Percentiles rank a stretch among this genome's conserved stretches.
phyloP scores from a whole-genome alignment of 1,284 basidiomycete genomes.

The Anthracocystis walkeri region DNA sequence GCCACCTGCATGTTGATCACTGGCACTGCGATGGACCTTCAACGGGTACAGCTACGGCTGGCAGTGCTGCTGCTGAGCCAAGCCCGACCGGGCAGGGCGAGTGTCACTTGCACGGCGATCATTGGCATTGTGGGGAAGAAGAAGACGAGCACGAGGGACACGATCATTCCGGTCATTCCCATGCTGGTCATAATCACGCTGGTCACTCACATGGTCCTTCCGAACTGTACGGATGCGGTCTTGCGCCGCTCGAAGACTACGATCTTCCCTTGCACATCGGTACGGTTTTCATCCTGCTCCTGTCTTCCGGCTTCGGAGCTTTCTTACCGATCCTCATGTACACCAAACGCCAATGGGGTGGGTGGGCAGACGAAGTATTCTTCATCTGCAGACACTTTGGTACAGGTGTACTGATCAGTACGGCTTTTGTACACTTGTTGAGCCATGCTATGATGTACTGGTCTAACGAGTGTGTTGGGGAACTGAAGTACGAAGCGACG shows the following conservation, averaged over 20 bases:
- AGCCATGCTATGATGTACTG: conserved; percentile 70
- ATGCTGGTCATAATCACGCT: conserved; percentile 37
- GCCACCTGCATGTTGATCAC: conserved; percentile 29
- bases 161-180: conserved; percentile 27
- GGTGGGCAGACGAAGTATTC: conserved; percentile 32
- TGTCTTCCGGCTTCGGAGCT: conserved; percentile 69
- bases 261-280: conserved; percentile 71
- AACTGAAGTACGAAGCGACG: conserved; percentile 70
- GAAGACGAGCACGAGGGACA: conserved; percentile 7
- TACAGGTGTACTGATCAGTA: conserved; percentile 71
- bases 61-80: conserved; percentile 20
- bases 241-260: conserved; percentile 66
- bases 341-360: conserved; percentile 33
- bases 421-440: conserved; percentile 72
- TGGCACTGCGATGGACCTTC: conserved; percentile 8
- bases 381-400: conserved; percentile 56
- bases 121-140: conserved; percentile 46
- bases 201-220: conserved; percentile 69
- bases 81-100: conserved; percentile 30
- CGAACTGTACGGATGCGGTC: conserved; percentile 67
- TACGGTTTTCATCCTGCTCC: conserved; percentile 71
- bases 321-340: conserved; percentile 70
- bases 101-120: conserved; percentile 44
- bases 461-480: conserved; percentile 70
- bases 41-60: conserved; percentile 6